These are phyloP conservation scores for Musa troglodytarum DNA, from an alignment of 176 grass and related monocot genomes.

Conservation along the genomic window DNA sequence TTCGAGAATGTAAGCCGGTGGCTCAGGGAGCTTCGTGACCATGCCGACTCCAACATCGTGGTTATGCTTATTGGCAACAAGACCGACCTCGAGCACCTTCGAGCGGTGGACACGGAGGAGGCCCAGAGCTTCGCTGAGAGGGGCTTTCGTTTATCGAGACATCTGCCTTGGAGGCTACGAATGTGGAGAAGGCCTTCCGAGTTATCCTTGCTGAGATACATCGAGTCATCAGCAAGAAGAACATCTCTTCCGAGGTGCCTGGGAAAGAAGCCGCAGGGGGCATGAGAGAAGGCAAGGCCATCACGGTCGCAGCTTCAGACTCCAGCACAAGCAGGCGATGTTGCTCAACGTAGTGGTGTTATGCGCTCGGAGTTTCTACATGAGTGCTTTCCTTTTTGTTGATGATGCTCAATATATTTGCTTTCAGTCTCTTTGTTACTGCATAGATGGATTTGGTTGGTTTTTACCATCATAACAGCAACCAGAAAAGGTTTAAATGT, in stretches of 20 bases:
- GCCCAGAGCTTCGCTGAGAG: conserved; percentile 2
- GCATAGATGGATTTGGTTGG: neutral
- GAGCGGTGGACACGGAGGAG: neutral
- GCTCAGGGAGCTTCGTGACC: conserved; percentile 13
- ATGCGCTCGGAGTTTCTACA: neutral
- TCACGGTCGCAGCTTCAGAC: neutral
- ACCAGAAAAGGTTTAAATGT: neutral
- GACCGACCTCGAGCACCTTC: conserved; percentile 9
- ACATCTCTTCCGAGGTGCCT: neutral
- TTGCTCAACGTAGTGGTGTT: neutral
- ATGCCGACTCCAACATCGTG: conserved; percentile 6
- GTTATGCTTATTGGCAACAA: conserved; percentile 12
- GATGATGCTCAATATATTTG: neutral
- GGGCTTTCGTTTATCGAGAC: conserved; percentile 6
- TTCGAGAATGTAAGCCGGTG: conserved; percentile 8
- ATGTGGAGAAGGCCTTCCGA: conserved; percentile 17
- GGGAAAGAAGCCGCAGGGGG: neutral
- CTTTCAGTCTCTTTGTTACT: neutral
- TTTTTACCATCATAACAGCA: neutral
- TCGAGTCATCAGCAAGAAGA: conserved; percentile 11
- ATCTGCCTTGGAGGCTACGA: conserved; percentile 6
- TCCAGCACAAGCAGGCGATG: neutral
- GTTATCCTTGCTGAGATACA: conserved; percentile 12
- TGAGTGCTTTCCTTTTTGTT: neutral
- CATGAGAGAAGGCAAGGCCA: conserved; percentile 1